These are phyloP conservation scores for Aegilops longissima DNA, from an alignment of 176 grass and related monocot species.

Conservation along the genomic window DNA sequence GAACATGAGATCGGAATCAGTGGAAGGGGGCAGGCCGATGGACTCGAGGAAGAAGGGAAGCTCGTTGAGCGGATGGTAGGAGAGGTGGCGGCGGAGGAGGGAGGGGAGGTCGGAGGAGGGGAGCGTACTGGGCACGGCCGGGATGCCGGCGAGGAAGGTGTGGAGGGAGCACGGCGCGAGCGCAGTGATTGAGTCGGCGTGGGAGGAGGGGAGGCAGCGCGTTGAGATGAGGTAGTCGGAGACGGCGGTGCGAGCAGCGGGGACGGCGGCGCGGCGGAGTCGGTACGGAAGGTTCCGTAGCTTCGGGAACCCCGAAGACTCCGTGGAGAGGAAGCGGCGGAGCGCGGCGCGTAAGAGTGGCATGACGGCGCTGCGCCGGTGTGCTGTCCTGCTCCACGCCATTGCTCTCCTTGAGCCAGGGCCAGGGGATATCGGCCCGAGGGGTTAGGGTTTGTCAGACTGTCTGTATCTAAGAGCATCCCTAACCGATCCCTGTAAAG, in stretches of 20 bases:
- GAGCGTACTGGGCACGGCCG: slow-evolving; percentile 29
- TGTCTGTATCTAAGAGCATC: too few species aligned
- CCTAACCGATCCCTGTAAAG: too few species aligned
- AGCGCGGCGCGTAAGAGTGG: slow-evolving; percentile 24
- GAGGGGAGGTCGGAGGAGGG: slow-evolving; percentile 33
- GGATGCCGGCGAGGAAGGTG: slow-evolving; percentile 49
- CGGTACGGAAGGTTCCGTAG: slow-evolving; percentile 49
- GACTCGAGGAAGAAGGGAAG: slow-evolving; percentile 90
- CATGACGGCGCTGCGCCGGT: slow-evolving; percentile 22
- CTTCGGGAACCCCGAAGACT: slow-evolving; percentile 25
- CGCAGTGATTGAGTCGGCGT: slow-evolving; percentile 61
- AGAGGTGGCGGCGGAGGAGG: slow-evolving; percentile 60
- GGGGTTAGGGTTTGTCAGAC: neutral
- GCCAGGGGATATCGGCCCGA: neutral
- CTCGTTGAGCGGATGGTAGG: slow-evolving; percentile 76
- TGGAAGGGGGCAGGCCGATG: slow-evolving; percentile 47
- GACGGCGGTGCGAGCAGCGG: slow-evolving; percentile 56
- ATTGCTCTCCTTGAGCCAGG: slow-evolving; percentile 3
- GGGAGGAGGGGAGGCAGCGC: slow-evolving; percentile 62
- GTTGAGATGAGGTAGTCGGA: slow-evolving; percentile 77
- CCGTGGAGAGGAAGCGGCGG: slow-evolving; percentile 31
- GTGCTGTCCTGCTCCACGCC: slow-evolving; percentile 1
- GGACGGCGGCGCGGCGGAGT: slow-evolving; percentile 47
- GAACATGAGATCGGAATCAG: slow-evolving; percentile 46
- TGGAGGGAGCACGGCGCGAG: slow-evolving; percentile 60